A percentile compares a stretch with the other conserved stretches of the same genome.
Evolutionary conservation across 2,329 filamentous ascomycete species (phyloP).

Genomic region (Periconia macrospinosa): DNA sequence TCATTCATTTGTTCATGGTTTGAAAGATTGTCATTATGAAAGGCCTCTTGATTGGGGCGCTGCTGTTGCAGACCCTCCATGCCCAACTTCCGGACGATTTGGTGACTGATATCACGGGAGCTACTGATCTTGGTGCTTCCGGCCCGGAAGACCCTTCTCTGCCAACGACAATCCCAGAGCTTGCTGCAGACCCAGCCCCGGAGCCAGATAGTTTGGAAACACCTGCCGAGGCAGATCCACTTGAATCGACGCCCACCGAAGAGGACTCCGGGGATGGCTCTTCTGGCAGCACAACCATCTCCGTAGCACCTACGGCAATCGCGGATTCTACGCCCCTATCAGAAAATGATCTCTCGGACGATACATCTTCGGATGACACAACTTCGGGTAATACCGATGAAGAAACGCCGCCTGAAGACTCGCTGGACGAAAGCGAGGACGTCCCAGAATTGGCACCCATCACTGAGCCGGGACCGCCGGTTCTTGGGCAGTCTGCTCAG

Average conservation of each 20-base stretch:
- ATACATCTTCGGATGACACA: background rate
- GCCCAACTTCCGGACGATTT: constrained; percentile 4
- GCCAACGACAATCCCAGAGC: background rate
- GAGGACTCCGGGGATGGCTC: background rate
- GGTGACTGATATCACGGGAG: background rate
- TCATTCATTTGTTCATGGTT: background rate
- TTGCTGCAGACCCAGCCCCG: background rate
- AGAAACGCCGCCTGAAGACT: background rate
- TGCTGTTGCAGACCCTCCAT: constrained; percentile 17
- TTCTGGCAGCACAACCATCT: too few relatives aligned
- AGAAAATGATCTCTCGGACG: background rate
- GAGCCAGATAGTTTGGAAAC: background rate
- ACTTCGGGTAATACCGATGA: background rate
- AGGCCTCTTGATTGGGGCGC: constrained; percentile 14
- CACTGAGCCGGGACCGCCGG: background rate
- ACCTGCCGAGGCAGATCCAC: background rate
- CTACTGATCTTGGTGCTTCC: background rate
- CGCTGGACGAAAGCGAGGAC: background rate
- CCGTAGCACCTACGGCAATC: background rate
- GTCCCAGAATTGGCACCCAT: background rate
- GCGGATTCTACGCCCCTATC: background rate
- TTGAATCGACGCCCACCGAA: background rate
- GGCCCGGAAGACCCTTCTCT: background rate
- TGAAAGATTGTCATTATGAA: constrained; percentile 18
- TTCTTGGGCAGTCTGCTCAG: background rate